Evolutionary conservation across 345 rosid genomes (phyloP), one percentile per base, ranked within the genome.

Genomic region (Anacardium occidentale): DNA sequence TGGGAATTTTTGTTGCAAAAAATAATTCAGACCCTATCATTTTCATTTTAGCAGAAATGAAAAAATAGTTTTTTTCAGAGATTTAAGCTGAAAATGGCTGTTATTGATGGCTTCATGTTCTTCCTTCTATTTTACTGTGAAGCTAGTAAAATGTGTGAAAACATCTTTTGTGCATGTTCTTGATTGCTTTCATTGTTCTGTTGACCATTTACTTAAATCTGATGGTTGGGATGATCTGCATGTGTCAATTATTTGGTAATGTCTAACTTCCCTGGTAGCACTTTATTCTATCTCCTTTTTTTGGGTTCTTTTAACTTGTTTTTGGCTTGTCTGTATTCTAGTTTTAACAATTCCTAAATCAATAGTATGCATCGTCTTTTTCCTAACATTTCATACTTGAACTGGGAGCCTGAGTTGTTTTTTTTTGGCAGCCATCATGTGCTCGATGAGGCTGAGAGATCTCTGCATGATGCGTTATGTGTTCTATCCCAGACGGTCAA

Each of bases 361-460:
- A 18, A 45, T 45, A 45, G 8, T 5, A 45, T 45, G 25, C 15
- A 25, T 5, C 24, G 29, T 12, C 15, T 13, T 20, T 21, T 15
- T 58, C 13, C 48, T 47, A 24, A 18, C 2, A 24, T 65, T 17
- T 45, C 44, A n/a, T 42, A 10, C 47, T 32, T 32, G 45, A 5
- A 34, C 5, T 21, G 14, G 10, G 18, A 50, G 44, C 37, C 42
- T 6, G 1, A 29, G 20, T 10, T 44, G 12, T 24, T 20, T 34
- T 55, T 1, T 70, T 62, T 50, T 83, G 63, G 85, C 87, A 95
- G 99, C 81, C 91, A 88, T 64, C 97, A 95, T 68, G 95, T 95
- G 76, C 96, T 95, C 64, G 99, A 95, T 15, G 99, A 95, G 85
- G 99, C 99, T 18, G 99, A 95, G 77, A 87, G 98, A 78, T 95